phyloP scores from a whole-genome alignment of 164 flowering plant species.

The Liriodendron chinense region DNA sequence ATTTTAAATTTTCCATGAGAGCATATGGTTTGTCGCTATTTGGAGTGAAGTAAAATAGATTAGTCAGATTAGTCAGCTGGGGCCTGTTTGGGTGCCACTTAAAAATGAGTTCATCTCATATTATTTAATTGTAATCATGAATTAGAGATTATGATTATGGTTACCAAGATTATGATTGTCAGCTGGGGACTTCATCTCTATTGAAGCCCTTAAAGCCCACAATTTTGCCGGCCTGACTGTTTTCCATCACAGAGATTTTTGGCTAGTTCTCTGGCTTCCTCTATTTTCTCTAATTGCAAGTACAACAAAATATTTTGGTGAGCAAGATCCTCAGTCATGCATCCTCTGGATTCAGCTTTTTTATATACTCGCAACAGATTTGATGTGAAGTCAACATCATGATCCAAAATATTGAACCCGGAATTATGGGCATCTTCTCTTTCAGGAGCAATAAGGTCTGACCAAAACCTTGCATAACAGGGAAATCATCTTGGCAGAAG shows the following conservation, averaged over 20 bases:
- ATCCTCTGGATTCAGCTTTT: conserved; percentile 64
- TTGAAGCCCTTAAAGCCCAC: conserved; percentile 60
- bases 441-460: conserved; percentile 39
- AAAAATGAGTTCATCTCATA: no score
- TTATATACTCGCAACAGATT: conserved; percentile 54
- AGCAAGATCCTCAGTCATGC: conserved; percentile 78
- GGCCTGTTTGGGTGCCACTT: no score
- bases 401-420: conserved; percentile 9
- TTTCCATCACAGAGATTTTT: conserved; percentile 58
- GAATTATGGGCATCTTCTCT: conserved; percentile 21
- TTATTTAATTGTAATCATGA: no score
- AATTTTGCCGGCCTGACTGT: conserved; percentile 40
- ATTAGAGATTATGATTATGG: no score
- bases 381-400: conserved; percentile 29
- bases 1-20: no score
- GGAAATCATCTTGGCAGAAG: conserved; percentile 52
- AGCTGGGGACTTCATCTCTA: conserved; percentile 64
- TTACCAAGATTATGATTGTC: no score
- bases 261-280: conserved; percentile 65
- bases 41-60: no score
- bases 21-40: no score
- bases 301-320: conserved; percentile 56
- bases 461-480: conserved; percentile 59
- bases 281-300: conserved; percentile 50
- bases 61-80: no score